Evolutionary conservation across 2,329 filamentous ascomycete genomes (phyloP).

Genomic region (Aschersonia sp.): DNA sequence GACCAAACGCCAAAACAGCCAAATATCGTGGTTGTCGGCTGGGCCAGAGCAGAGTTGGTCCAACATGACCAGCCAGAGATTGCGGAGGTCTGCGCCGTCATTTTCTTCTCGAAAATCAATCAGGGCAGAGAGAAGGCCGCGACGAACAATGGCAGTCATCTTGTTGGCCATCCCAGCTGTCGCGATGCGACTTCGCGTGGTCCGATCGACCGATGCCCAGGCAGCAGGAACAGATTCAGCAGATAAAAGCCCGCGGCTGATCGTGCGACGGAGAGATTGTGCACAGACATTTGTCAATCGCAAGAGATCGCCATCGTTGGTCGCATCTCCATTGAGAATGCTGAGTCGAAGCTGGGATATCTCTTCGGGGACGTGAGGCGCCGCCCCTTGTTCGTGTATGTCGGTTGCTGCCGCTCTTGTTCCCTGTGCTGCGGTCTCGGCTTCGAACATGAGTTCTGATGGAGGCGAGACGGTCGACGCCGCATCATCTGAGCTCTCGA

Average conservation of each 20-base stretch:
- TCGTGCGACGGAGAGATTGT: slow-evolving; percentile 5
- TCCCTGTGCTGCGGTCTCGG: background rate
- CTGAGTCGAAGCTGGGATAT: slow-evolving; percentile 4
- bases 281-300: slow-evolving; percentile 4
- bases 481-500: slow-evolving; percentile 8
- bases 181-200: slow-evolving; percentile 5
- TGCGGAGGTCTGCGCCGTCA: slow-evolving; percentile 1
- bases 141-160: slow-evolving; percentile 8
- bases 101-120: slow-evolving; percentile 2
- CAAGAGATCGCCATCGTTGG: slow-evolving; percentile 3
- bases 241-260: slow-evolving; percentile 6
- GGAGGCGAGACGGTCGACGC: background rate
- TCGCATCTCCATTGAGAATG: slow-evolving; percentile 2
- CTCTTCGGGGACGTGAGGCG: slow-evolving; percentile 4
- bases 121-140: slow-evolving; percentile 7
- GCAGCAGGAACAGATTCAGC: slow-evolving; percentile 4
- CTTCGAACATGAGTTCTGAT: background rate
- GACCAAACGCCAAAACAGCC: slow-evolving; percentile 7
- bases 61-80: slow-evolving; percentile 8
- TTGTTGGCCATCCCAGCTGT: slow-evolving; percentile 4
- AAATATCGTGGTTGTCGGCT: slow-evolving; percentile 6
- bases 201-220: slow-evolving; percentile 9
- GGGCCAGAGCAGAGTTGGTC: slow-evolving; percentile 4
- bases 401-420: background rate
- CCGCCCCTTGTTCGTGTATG: background rate